Percentiles rank a stretch among this genome's conserved stretches.
Evolutionary conservation across 1,284 basidiomycete species (phyloP).

Genomic region (Hemileia vastatrix): DNA sequence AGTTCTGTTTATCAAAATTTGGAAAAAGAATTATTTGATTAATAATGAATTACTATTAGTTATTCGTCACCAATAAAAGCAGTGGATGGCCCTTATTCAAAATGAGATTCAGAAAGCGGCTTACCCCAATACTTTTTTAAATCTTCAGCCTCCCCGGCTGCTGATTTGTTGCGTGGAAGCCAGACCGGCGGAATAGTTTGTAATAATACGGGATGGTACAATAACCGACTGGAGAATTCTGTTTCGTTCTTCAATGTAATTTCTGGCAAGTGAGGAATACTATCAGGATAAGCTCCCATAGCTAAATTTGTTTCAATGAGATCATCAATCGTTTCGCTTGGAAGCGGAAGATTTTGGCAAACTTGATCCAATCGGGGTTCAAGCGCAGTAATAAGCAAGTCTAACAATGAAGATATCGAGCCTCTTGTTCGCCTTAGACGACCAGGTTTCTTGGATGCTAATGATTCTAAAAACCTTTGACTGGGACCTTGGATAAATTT

Average conservation of each 20-base stretch:
- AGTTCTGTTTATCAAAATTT: not conserved
- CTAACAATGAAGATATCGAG: not conserved
- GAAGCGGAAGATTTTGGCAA: not conserved
- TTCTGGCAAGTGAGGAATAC: slow-evolving; percentile 8
- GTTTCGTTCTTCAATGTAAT: not conserved
- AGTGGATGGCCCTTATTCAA: not conserved
- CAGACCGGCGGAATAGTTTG: slow-evolving; percentile 9
- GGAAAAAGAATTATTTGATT: not conserved
- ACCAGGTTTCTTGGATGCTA: not conserved
- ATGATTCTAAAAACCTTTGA: too few species aligned
- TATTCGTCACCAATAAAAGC: too few species aligned
- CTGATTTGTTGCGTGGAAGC: slow-evolving; percentile 5
- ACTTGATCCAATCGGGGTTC: not conserved
- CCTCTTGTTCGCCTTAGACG: not conserved
- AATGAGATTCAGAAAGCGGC: not conserved
- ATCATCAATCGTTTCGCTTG: slow-evolving; percentile 12
- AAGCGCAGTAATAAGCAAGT: not conserved
- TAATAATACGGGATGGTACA: slow-evolving; percentile 11
- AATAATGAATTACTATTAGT: too few species aligned
- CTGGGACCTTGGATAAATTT: too few species aligned
- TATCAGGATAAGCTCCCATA: slow-evolving; percentile 5
- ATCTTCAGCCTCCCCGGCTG: slow-evolving; percentile 11
- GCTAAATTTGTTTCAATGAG: slow-evolving; percentile 10
- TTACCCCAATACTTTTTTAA: slow-evolving; percentile 16
- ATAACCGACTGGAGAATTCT: not conserved